Conservation (phyloP, 371 early-diverging fungal genomes). For the Dinochytrium kinnereticum region DNA sequence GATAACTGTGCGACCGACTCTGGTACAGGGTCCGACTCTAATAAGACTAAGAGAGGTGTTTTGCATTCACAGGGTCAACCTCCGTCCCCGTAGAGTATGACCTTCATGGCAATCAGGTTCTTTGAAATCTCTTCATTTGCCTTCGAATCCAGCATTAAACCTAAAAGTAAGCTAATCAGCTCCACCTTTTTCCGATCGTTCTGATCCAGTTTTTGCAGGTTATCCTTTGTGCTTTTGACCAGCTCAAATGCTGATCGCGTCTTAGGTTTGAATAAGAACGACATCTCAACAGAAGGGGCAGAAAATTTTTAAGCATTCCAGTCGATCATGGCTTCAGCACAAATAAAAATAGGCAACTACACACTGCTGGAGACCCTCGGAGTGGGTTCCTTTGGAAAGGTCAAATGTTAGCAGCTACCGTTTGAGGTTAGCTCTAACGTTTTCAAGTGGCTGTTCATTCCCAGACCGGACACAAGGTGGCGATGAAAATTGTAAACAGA, state of each 20-base stretch:
- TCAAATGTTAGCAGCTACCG: conserved; percentile 76
- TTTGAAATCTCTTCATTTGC: conserved; percentile 95
- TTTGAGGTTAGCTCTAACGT: not conserved
- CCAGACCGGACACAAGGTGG: conserved; percentile 91
- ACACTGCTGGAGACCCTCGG: conserved; percentile 93
- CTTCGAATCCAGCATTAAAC: conserved; percentile 51
- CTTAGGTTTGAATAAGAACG: conserved; percentile 88
- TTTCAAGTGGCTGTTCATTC: conserved; percentile 89
- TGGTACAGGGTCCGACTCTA: conserved; percentile 84
- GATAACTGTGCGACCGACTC: conserved; percentile 93
- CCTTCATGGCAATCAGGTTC: conserved; percentile 87
- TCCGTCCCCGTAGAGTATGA: conserved; percentile 90
- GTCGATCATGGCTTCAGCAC: conserved; percentile 16
- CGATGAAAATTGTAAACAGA: conserved; percentile 94
- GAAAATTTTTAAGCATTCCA: not conserved
- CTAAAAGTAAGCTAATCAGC: not conserved
- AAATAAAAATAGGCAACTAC: conserved; percentile 79
- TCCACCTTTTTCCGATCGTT: conserved; percentile 64
- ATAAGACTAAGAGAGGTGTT: not conserved
- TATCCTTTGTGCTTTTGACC: conserved; percentile 84
- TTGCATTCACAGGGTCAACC: conserved; percentile 54
- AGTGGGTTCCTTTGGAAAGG: conserved; percentile 96
- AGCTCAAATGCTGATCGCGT: conserved; percentile 88
- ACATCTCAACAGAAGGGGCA: conserved; percentile 57
- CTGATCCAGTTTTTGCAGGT: conserved; percentile 71